Base-by-base conservation (phyloP, 1,139 yeast species). In the Nakaseomyces bracarensis region DNA sequence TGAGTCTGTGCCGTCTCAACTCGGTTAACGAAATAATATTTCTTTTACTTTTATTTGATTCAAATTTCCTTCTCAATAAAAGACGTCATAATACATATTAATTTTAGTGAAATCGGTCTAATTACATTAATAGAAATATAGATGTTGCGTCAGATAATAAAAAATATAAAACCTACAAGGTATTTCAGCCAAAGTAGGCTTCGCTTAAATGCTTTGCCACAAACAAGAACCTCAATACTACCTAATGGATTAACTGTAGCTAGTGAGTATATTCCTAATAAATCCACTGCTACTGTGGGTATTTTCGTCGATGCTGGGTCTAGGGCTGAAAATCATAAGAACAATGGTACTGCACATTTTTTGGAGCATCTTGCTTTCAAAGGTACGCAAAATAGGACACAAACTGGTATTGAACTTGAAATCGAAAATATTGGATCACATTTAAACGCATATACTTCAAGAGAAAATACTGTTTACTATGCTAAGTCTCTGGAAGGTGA, bases 361-460 rank as follows among this genome's bases (percentile, higher is more conserved):
- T 69, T 91, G 45, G 99, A 91, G 64, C 99, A 91, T 65, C 70
- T 91, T 55, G 95, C 97, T 3, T 91, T 91, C 69, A 91, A 91
- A 66, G 99, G 99, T 26, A 91, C 98, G 13, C 66, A 73, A 43
- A 73, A 71, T 49, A 75, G 98, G 59, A 69, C 87, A n/a, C 97
- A 91, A 66, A 71, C 78, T 46, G 79, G 79, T 46, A 72, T 91
- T 44, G 99, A 91, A 65, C 70, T 89, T 41, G 98, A 91, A 65
- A 86, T 91, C 47, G 99, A 91, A 65, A 84, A 91, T 67, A 75
- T 91, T 60, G 99, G 99, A 3, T 89, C 96, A 26, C 98, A 91
- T 65, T 75, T 91, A 57, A 93, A 93, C 63, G 98, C 98, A 14
- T 91, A 91, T 67, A 91, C 98, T 3, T 85, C 96, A 13, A 76